Percentiles rank a stretch among this genome's conserved stretches.
Conservation (phyloP, 768 basidiomycete species). For the Lanmaoa pseudosensibilis region DNA sequence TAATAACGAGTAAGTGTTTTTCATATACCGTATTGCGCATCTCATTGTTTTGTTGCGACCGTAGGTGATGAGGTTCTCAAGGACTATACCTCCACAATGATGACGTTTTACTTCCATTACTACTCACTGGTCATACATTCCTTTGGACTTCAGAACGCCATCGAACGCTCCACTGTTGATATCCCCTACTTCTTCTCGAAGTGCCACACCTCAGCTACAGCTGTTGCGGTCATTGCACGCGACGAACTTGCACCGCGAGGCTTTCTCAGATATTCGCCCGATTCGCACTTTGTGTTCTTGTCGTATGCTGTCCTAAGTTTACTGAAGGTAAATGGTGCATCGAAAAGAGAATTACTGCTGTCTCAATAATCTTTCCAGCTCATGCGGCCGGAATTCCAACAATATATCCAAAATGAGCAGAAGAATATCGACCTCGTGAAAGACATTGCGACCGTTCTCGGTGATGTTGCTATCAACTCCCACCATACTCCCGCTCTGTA, state of each 20-base stretch:
- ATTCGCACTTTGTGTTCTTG: slow-evolving; percentile 87
- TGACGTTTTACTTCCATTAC: slow-evolving; percentile 82
- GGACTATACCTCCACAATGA: slow-evolving; percentile 31
- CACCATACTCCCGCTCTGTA: slow-evolving; percentile 91
- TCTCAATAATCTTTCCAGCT: slow-evolving; percentile 48
- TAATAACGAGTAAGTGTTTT: slow-evolving; percentile 19
- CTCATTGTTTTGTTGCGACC: slow-evolving; percentile 4
- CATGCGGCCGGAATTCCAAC: slow-evolving; percentile 79
- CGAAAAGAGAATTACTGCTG: neutral
- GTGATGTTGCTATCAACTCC: slow-evolving; percentile 71
- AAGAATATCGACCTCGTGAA: slow-evolving; percentile 68
- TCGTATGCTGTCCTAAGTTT: slow-evolving; percentile 93
- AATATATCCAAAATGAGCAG: slow-evolving; percentile 72
- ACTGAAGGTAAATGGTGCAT: slow-evolving; percentile 66
- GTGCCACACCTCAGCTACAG: slow-evolving; percentile 69
- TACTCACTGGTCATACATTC: slow-evolving; percentile 88
- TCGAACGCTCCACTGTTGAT: slow-evolving; percentile 72
- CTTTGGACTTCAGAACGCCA: slow-evolving; percentile 94
- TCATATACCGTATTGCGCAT: neutral
- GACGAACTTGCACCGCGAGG: slow-evolving; percentile 79
- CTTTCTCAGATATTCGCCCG: slow-evolving; percentile 80
- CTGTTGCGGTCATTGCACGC: slow-evolving; percentile 69
- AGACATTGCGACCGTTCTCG: slow-evolving; percentile 80
- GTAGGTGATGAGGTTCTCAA: slow-evolving; percentile 29
- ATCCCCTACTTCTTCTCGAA: slow-evolving; percentile 84